These are phyloP conservation scores for Kwoniella newhampshirensis DNA, from an alignment of 768 basidiomycete genomes.

Conservation along the genomic window DNA sequence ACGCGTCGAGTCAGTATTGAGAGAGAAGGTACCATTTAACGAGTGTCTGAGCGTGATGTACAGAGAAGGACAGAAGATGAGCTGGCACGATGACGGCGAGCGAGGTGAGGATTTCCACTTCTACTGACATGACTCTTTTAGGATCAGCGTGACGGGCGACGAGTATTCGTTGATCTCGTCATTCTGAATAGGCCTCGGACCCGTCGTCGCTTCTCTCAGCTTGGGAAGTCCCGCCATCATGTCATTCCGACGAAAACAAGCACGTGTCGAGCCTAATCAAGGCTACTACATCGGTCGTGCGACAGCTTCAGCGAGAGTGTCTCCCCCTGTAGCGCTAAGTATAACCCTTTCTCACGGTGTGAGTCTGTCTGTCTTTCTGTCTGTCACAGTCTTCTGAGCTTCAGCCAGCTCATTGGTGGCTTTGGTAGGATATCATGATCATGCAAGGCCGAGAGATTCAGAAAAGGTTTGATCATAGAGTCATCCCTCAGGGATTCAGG, in stretches of 20 bases:
- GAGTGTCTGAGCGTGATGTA: slow-evolving; percentile 46
- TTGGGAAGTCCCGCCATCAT: slow-evolving; percentile 49
- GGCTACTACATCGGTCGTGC: slow-evolving; percentile 6
- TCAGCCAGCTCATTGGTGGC: not conserved
- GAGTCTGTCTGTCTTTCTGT: slow-evolving; percentile 11
- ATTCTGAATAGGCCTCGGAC: slow-evolving; percentile 41
- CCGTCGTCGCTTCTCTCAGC: slow-evolving; percentile 43
- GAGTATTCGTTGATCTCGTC: too few species aligned
- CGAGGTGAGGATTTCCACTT: slow-evolving; percentile 25
- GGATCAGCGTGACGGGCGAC: too few species aligned
- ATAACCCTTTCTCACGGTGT: slow-evolving; percentile 41
- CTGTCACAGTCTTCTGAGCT: too few species aligned
- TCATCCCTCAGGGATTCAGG: slow-evolving; percentile 33
- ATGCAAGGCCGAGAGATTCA: slow-evolving; percentile 41
- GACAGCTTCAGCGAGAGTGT: not conserved
- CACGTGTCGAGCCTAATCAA: slow-evolving; percentile 11
- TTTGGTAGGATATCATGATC: slow-evolving; percentile 36
- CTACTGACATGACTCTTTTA: too few species aligned
- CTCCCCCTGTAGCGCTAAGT: slow-evolving; percentile 17
- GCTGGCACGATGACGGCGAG: slow-evolving; percentile 53
- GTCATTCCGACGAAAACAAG: slow-evolving; percentile 38
- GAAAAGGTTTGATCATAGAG: slow-evolving; percentile 37
- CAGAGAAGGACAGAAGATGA: slow-evolving; percentile 44
- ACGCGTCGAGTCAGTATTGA: slow-evolving; percentile 8
- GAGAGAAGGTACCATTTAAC: slow-evolving; percentile 38